A percentile compares a stretch with the other conserved stretches of the same genome.
Evolutionary conservation across 2,329 filamentous ascomycete genomes (phyloP).

Genomic region (Fusarium brachygibbosum): DNA sequence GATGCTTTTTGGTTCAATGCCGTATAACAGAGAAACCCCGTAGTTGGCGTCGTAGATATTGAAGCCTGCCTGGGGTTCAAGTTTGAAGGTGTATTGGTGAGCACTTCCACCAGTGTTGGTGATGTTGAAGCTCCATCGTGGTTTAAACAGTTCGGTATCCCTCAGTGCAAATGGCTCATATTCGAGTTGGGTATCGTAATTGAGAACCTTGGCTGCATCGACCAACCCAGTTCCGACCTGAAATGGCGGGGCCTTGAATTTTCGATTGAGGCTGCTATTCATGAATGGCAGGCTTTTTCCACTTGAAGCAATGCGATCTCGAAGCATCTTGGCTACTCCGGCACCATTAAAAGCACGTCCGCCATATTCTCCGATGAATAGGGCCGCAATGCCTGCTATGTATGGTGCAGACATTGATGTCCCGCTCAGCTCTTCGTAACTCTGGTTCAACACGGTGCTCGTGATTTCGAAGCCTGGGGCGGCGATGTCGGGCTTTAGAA

Average conservation of each 20-base stretch:
- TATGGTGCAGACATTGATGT: constrained; percentile 71
- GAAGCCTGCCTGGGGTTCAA: constrained; percentile 59
- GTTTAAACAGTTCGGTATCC: constrained; percentile 61
- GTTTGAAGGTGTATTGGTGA: constrained; percentile 57
- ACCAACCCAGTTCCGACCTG: constrained; percentile 64
- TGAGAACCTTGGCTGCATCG: constrained; percentile 61
- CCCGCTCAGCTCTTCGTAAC: constrained; percentile 63
- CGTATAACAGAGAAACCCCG: constrained; percentile 49
- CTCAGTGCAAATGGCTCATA: constrained; percentile 63
- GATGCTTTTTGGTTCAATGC: constrained; percentile 48
- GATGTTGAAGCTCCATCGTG: constrained; percentile 55
- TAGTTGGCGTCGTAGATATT: constrained; percentile 51
- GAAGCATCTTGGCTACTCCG: constrained; percentile 51
- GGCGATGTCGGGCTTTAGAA: constrained; percentile 65
- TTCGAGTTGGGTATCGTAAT: constrained; percentile 55
- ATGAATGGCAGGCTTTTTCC: constrained; percentile 52
- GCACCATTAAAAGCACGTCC: constrained; percentile 57
- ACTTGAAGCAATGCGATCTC: constrained; percentile 54
- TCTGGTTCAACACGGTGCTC: constrained; percentile 61
- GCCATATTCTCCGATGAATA: constrained; percentile 60
- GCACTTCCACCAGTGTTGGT: constrained; percentile 59
- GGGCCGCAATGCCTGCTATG: constrained; percentile 64
- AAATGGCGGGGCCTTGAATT: constrained; percentile 52
- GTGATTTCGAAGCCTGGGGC: constrained; percentile 65
- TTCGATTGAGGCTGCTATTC: constrained; percentile 38